phyloP scores from a whole-genome alignment of 2,329 filamentous ascomycete species.

The Thermoascus crustaceus region DNA sequence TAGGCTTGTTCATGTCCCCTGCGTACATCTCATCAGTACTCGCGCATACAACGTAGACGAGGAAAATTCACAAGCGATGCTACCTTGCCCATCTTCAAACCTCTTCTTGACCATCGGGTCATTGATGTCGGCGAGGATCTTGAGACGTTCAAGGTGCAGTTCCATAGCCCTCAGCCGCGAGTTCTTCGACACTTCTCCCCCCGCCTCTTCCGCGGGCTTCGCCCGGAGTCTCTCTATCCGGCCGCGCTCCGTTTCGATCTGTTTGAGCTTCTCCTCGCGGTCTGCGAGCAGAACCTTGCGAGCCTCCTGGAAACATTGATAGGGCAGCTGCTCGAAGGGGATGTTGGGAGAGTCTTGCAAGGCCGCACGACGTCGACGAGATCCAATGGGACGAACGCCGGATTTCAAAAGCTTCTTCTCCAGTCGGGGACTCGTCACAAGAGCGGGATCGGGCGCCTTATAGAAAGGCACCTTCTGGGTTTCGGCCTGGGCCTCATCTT shows the following conservation, averaged over 20 bases:
- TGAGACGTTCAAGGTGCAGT: constrained; percentile 64
- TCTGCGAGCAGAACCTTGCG: constrained; percentile 73
- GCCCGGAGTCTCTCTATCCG: constrained; percentile 62
- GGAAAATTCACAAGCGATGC: constrained; percentile 16
- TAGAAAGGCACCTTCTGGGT: constrained; percentile 32
- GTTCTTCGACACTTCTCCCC: constrained; percentile 59
- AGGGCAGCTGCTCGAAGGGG: constrained; percentile 88
- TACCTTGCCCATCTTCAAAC: constrained; percentile 87
- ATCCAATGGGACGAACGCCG: constrained; percentile 68
- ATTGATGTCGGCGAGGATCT: constrained; percentile 89
- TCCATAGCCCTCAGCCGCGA: constrained; percentile 61
- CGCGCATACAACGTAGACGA: background rate
- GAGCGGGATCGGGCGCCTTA: constrained; percentile 52
- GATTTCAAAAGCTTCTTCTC: constrained; percentile 61
- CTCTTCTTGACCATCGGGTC: constrained; percentile 87
- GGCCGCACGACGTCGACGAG: constrained; percentile 71
- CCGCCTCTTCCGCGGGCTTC: constrained; percentile 49
- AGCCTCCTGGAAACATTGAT: constrained; percentile 97
- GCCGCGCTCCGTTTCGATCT: constrained; percentile 59
- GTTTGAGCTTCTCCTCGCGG: constrained; percentile 67
- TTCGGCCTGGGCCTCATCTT: constrained; percentile 39
- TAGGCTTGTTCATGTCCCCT: constrained; percentile 95
- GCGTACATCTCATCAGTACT: constrained; percentile 14
- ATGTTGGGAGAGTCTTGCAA: constrained; percentile 57
- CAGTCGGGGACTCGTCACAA: constrained; percentile 55